Evolutionary conservation across 2,329 filamentous ascomycete species (phyloP).

Genomic region (Coleophoma eucalyptorum): DNA sequence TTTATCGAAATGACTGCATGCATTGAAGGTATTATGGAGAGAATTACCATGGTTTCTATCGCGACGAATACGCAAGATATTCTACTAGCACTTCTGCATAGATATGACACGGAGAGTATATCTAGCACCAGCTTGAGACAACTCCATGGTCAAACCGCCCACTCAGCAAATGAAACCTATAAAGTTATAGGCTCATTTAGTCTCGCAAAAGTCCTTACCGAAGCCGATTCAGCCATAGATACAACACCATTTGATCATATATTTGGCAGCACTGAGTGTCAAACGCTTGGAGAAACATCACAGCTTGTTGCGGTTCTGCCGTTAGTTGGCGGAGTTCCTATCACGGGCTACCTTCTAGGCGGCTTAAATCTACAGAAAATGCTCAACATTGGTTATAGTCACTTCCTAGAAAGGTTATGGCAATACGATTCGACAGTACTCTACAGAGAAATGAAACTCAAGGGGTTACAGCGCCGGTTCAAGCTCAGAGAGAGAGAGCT

Average conservation of each 20-base stretch:
- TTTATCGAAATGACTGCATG: conserved; percentile 11
- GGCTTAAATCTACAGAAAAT: conserved; percentile 21
- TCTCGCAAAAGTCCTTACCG: conserved; percentile 15
- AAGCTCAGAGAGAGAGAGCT: conserved; percentile 15
- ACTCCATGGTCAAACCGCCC: conserved; percentile 15
- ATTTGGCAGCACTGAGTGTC: conserved; percentile 13
- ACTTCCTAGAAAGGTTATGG: conserved; percentile 20
- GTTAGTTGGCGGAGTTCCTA: conserved; percentile 8
- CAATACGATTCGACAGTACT: conserved; percentile 18
- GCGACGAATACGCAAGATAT: conserved; percentile 17
- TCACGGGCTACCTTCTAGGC: conserved; percentile 19
- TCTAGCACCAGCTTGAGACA: conserved; percentile 5
- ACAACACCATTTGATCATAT: conserved; percentile 18
- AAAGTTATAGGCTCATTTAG: conserved; percentile 6
- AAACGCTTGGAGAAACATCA: conserved; percentile 17
- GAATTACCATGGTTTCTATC: not conserved
- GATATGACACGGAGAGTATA: conserved; percentile 15
- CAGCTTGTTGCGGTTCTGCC: conserved; percentile 18
- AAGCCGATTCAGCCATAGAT: conserved; percentile 12
- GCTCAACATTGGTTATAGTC: conserved; percentile 17
- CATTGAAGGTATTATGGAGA: conserved; percentile 16
- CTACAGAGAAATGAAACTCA: conserved; percentile 14
- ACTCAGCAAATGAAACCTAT: conserved; percentile 5
- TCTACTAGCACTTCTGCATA: conserved; percentile 22
- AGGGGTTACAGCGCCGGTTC: conserved; percentile 14